phyloP scores from a whole-genome alignment of 257 asterid species.

The Echites panduratus region DNA sequence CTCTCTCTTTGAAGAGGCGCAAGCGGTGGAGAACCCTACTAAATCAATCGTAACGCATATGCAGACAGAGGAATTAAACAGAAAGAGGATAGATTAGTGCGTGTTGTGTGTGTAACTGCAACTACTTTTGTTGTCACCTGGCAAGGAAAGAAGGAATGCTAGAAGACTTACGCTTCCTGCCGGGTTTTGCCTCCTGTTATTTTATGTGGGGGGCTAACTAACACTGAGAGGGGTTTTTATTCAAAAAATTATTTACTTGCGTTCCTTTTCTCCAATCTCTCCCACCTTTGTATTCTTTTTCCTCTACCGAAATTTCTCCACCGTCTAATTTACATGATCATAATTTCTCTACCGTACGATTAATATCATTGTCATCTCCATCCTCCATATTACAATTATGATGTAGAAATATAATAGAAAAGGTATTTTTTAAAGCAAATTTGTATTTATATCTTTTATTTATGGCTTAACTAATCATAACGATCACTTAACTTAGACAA shows the following conservation, averaged over 20 bases:
- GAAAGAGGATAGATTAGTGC: neutral
- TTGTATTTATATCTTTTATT: no score
- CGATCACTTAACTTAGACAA: no score
- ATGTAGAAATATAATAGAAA: no score
- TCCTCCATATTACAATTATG: no score
- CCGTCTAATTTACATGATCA: no score
- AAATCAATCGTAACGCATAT: neutral
- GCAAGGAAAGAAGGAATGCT: neutral
- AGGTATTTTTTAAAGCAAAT: no score
- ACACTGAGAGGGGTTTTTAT: neutral
- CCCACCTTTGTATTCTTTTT: neutral
- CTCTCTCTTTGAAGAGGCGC: neutral
- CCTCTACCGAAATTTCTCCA: no score
- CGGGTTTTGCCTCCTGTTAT: slow-evolving; percentile 6
- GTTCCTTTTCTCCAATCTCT: no score
- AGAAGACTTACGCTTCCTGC: neutral
- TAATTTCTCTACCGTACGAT: no score
- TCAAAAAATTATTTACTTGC: neutral
- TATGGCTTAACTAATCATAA: no score
- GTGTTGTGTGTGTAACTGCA: slow-evolving; percentile 4
- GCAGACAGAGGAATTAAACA: neutral
- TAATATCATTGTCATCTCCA: no score
- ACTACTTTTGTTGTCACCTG: slow-evolving; percentile 3
- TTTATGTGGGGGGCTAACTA: neutral
- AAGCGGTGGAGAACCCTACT: slow-evolving; percentile 10